Conservation (phyloP, 192 early-diverging fungal genomes). For the Phycomyces nitens region DNA sequence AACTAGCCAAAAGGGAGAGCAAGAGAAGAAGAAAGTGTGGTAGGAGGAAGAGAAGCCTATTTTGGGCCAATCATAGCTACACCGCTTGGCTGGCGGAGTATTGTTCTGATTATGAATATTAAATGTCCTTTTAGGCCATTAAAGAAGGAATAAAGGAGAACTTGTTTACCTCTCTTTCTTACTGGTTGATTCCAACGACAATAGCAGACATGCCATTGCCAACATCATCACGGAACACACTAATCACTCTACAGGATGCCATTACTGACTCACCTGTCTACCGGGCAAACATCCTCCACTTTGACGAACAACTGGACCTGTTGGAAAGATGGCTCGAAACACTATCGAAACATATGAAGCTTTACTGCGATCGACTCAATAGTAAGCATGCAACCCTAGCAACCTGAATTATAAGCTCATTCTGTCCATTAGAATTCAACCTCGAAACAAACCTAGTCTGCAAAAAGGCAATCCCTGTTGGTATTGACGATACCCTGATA, state of each 20-base stretch:
- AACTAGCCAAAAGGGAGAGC: slow-evolving; percentile 89
- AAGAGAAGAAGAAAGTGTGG: slow-evolving; percentile 71
- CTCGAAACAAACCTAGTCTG: slow-evolving; percentile 30
- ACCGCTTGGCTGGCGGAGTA: slow-evolving; percentile 38
- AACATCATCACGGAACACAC: not conserved
- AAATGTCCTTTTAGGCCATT: too few relatives aligned
- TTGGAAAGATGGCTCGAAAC: slow-evolving; percentile 53
- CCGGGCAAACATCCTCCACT: slow-evolving; percentile 48
- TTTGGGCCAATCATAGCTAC: slow-evolving; percentile 79
- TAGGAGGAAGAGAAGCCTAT: slow-evolving; percentile 77
- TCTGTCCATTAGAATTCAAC: slow-evolving; percentile 29
- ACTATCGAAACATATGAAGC: slow-evolving; percentile 36
- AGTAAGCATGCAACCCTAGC: slow-evolving; percentile 25
- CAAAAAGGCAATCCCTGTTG: slow-evolving; percentile 28
- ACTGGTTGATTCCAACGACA: not conserved
- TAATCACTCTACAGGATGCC: slow-evolving; percentile 45
- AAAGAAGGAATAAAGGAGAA: not conserved
- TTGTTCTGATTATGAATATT: too few relatives aligned
- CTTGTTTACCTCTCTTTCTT: not conserved
- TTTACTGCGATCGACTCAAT: slow-evolving; percentile 37
- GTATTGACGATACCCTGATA: slow-evolving; percentile 32
- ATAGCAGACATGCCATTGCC: not conserved
- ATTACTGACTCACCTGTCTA: slow-evolving; percentile 52
- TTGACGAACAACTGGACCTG: slow-evolving; percentile 54
- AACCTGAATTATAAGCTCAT: not conserved